Base-by-base conservation (phyloP, 495 filamentous ascomycete species). In the Neurospora tetrasperma region DNA sequence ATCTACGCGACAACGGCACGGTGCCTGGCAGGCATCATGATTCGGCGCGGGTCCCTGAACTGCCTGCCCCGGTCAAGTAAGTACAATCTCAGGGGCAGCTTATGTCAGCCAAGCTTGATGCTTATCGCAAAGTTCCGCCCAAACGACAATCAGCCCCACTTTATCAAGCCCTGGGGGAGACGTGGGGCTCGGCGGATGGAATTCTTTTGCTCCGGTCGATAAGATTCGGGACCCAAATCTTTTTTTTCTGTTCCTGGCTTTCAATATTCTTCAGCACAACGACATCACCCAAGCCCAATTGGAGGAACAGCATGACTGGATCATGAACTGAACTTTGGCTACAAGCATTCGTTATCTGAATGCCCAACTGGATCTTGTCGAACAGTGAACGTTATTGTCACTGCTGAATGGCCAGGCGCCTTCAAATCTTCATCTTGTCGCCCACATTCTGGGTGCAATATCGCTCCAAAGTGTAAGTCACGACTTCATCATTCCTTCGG, bases 401-500 rank as follows among this genome's bases (percentile, higher is more conserved):
- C 54, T 66, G 54, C 20, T 38, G 27, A 66, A 66, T 66, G 54
- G 54, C 54, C 14, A 66, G 54, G 54, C 27, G 54, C 54, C 27
- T 66, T 66, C 27, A 35, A 20, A 18, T 31, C 48, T 12, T 43
- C 3, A 6, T 38, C 68, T 4, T 46, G 35, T 7, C 39, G 69
- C 71, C 69, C 62, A 48, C 42, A 35, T 43, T 54, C 31, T 74
- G 71, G 74, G 79, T 74, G 72, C 41, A 76, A 74, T 73, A 75
- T 78, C 73, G 71, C 74, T 43, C 68, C 69, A 59, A n/a, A 69
- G 69, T 70, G 80, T 82, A 73, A 79, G 80, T 79, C 12, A 23
- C 40, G 16, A 27, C 69, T 44, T 44, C 46, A 66, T 70, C 72
- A 69, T 35, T 41, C 18, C 71, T 42, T 75, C 18, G 23, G 8